phyloP scores from a whole-genome alignment of 305 asterid species.

The Nicotiana rustica region DNA sequence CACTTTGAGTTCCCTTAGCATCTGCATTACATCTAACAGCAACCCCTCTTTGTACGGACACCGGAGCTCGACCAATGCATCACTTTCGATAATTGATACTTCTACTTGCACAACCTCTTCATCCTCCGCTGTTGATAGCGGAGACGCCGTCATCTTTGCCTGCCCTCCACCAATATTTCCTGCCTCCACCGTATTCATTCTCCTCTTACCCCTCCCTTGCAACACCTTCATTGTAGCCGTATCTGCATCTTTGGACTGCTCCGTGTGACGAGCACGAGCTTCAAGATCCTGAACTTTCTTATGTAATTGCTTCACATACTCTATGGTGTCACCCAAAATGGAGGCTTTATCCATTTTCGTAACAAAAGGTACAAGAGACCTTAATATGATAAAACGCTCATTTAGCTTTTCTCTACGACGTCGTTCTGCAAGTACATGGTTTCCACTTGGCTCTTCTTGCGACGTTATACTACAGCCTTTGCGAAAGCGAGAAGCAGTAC shows the following conservation, averaged over 20 bases:
- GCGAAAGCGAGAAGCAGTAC: slow-evolving; percentile 35
- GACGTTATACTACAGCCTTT: slow-evolving; percentile 35
- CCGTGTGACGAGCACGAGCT: slow-evolving; percentile 34
- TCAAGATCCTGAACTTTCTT: slow-evolving; percentile 70
- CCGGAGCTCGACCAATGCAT: slow-evolving; percentile 77
- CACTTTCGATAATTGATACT: slow-evolving; percentile 85
- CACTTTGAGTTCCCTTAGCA: slow-evolving; percentile 58
- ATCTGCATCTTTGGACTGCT: slow-evolving; percentile 24
- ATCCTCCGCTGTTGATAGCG: background rate
- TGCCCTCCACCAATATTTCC: slow-evolving; percentile 39
- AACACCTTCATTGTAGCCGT: background rate
- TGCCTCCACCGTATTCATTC: slow-evolving; percentile 43
- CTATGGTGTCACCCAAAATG: slow-evolving; percentile 84
- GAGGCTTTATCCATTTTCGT: slow-evolving; percentile 96
- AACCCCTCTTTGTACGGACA: slow-evolving; percentile 67
- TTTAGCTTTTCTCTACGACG: slow-evolving; percentile 89
- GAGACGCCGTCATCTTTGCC: slow-evolving; percentile 33
- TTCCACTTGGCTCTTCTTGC: slow-evolving; percentile 60
- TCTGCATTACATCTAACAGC: slow-evolving; percentile 67
- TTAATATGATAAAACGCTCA: slow-evolving; percentile 63
- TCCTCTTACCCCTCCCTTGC: slow-evolving; percentile 41
- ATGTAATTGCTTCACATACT: slow-evolving; percentile 76
- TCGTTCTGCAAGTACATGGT: slow-evolving; percentile 79
- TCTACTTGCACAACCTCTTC: slow-evolving; percentile 55
- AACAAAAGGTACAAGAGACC: slow-evolving; percentile 81